Evolutionary conservation across 768 basidiomycete genomes (phyloP).

Genomic region (Boletus rubropictus): DNA sequence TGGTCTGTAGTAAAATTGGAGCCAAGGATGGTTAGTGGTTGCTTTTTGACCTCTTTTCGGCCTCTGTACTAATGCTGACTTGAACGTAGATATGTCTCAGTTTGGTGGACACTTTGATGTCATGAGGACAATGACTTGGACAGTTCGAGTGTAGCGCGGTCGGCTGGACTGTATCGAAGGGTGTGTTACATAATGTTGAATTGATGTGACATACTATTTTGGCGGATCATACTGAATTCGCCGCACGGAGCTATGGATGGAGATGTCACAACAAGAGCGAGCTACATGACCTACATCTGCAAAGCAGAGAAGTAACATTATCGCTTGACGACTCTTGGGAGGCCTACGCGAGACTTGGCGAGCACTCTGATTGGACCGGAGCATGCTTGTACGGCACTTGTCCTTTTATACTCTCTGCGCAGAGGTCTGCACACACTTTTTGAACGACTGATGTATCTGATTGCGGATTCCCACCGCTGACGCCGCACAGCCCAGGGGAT

Average conservation of each 20-base stretch:
- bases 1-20: neutral
- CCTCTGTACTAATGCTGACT: slow-evolving; percentile 1
- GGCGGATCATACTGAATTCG: neutral
- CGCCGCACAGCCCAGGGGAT: no score
- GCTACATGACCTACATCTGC: no score
- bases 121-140: neutral
- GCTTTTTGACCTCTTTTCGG: neutral
- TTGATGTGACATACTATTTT: slow-evolving; percentile 11
- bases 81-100: neutral
- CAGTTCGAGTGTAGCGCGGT: neutral
- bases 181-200: neutral
- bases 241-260: no score
- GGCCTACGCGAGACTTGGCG: no score
- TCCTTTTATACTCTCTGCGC: no score
- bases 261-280: no score
- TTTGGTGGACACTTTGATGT: neutral
- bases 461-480: slow-evolving; percentile 6
- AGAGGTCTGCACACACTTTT: no score
- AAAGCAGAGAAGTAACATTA: no score
- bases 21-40: slow-evolving; percentile 1
- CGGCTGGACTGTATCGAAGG: slow-evolving; percentile 3
- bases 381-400: no score
- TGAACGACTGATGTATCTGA: no score
- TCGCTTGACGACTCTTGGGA: no score
- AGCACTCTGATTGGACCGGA: no score